A percentile compares a stretch with the other conserved stretches of the same genome.
phyloP scores from a whole-genome alignment of 2,329 filamentous ascomycete species.

The Myriosclerotinia curreyana region DNA sequence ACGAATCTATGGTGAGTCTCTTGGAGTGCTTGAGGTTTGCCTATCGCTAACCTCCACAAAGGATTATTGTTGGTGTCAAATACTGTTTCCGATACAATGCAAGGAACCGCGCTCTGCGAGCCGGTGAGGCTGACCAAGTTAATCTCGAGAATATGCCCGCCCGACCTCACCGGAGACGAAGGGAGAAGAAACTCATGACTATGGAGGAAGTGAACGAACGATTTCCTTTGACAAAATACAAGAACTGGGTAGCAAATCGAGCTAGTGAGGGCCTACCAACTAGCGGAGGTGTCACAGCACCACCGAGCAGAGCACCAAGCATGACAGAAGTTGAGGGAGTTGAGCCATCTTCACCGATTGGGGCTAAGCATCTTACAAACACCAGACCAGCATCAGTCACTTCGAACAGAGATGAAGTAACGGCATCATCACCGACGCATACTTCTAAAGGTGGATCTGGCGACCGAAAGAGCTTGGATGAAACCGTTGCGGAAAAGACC shows the following conservation, averaged over 20 bases:
- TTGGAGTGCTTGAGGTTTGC: neutral
- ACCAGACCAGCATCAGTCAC: constrained; percentile 30
- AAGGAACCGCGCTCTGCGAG: constrained; percentile 75
- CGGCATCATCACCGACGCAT: constrained; percentile 25
- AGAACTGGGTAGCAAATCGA: constrained; percentile 82
- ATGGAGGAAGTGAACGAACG: constrained; percentile 99
- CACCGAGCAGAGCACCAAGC: constrained; percentile 70
- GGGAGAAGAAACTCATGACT: constrained; percentile 98
- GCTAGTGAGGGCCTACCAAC: constrained; percentile 81
- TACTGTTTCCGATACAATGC: constrained; percentile 99
- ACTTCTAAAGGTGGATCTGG: constrained; percentile 18
- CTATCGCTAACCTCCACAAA: constrained; percentile 44
- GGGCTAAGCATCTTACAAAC: constrained; percentile 40
- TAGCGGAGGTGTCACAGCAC: constrained; percentile 75
- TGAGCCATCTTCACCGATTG: constrained; percentile 42
- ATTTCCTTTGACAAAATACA: constrained; percentile 95
- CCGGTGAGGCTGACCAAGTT: constrained; percentile 81
- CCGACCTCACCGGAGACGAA: constrained; percentile 75
- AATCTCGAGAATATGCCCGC: constrained; percentile 78
- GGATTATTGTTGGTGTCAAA: constrained; percentile 99
- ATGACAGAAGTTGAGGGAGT: constrained; percentile 64
- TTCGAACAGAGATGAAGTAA: constrained; percentile 28
- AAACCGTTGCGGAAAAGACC: constrained; percentile 28
- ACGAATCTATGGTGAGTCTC: constrained; percentile 88
- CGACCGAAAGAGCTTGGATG: constrained; percentile 29